Evolutionary conservation across 306 rosid species (phyloP).

Genomic region (Begonia loranthoides): DNA sequence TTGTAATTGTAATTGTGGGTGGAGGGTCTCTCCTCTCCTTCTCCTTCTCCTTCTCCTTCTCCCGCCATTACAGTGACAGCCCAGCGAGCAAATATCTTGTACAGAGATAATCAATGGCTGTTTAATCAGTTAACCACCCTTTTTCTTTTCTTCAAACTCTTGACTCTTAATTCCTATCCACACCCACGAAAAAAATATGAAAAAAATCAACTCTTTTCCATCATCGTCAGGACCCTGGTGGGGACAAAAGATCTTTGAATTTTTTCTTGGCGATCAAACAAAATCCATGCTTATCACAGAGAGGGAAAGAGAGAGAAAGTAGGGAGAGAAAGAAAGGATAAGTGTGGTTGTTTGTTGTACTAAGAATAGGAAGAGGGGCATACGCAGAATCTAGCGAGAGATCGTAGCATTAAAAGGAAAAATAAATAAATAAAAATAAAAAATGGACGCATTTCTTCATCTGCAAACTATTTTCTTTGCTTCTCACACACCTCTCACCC

Average conservation of each 20-base stretch:
- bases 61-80: neutral
- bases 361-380: constrained; percentile 30
- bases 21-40: too few relatives aligned
- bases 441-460: neutral
- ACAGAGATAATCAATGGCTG: constrained; percentile 8
- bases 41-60: neutral
- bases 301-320: constrained; percentile 19
- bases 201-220: constrained; percentile 43
- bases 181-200: too few relatives aligned
- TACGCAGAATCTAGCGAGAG: constrained; percentile 61
- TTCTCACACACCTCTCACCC: constrained; percentile 14
- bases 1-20: neutral
- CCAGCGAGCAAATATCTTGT: neutral
- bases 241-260: constrained; percentile 31
- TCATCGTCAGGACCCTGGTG: constrained; percentile 48
- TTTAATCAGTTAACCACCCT: constrained; percentile 34
- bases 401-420: constrained; percentile 23
- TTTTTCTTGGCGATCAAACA: constrained; percentile 43
- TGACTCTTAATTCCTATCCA: constrained; percentile 11
- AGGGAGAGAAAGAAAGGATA: constrained; percentile 14
- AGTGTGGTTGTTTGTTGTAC: constrained; percentile 50
- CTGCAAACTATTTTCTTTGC: too few relatives aligned
- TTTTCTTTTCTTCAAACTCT: constrained; percentile 14
- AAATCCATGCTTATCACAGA: constrained; percentile 20
- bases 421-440: constrained; percentile 12